Conservation (phyloP, 2,329 filamentous ascomycete genomes). For the Xylaria sp. region DNA sequence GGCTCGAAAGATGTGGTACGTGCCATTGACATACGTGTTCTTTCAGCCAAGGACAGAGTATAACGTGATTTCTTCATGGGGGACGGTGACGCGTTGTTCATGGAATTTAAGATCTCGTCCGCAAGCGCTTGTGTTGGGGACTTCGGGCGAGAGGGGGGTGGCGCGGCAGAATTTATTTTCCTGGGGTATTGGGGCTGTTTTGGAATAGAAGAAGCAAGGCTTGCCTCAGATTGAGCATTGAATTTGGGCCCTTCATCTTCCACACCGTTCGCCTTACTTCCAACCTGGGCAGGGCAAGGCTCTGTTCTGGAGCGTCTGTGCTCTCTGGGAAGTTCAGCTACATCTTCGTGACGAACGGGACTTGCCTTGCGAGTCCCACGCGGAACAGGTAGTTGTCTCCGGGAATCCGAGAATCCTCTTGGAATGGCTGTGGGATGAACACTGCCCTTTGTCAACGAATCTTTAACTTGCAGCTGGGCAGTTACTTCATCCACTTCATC, state of each 20-base stretch:
- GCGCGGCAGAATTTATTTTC: constrained; percentile 25
- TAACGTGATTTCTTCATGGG: constrained; percentile 67
- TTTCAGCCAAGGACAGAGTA: constrained; percentile 75
- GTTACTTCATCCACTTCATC: constrained; percentile 53
- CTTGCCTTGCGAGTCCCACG: constrained; percentile 26
- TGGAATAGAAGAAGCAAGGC: constrained; percentile 5
- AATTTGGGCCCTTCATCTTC: constrained; percentile 2
- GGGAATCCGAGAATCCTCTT: constrained; percentile 16
- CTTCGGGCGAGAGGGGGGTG: constrained; percentile 40
- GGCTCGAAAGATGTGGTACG: constrained; percentile 53
- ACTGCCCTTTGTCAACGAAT: constrained; percentile 6
- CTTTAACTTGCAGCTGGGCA: constrained; percentile 23
- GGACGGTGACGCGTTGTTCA: constrained; percentile 67
- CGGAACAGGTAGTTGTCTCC: constrained; percentile 21
- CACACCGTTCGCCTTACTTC: constrained; percentile 2
- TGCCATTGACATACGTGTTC: constrained; percentile 84
- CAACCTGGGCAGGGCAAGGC: neutral
- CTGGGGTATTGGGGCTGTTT: constrained; percentile 4
- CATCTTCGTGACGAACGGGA: constrained; percentile 12
- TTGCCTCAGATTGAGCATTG: constrained; percentile 13
- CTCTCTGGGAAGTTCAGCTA: constrained; percentile 4
- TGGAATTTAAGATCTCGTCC: constrained; percentile 66
- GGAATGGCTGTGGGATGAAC: constrained; percentile 29
- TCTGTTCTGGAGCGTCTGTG: constrained; percentile 20
- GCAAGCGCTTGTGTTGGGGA: constrained; percentile 64